Evolutionary conservation across 129 eudicot genomes (phyloP).

Genomic region (Arctium lappa): DNA sequence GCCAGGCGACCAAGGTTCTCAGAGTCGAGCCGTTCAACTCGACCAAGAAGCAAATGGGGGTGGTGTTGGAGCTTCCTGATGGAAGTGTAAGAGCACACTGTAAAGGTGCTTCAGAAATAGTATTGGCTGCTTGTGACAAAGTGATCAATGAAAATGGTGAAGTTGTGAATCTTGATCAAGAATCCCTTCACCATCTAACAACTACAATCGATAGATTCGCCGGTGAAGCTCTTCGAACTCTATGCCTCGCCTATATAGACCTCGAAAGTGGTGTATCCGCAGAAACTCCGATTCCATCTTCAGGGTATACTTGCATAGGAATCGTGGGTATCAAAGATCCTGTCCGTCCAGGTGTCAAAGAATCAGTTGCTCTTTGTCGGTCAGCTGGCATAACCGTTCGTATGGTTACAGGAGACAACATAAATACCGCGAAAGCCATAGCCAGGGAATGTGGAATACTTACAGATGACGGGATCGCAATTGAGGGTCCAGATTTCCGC

Average conservation of each 20-base stretch:
- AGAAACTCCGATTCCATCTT: slow-evolving; percentile 53
- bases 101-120: slow-evolving; percentile 94
- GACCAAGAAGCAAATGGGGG: slow-evolving; percentile 89
- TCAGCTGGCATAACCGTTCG: slow-evolving; percentile 92
- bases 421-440: slow-evolving; percentile 87
- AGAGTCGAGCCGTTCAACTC: slow-evolving; percentile 93
- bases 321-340: slow-evolving; percentile 98
- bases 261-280: slow-evolving; percentile 51
- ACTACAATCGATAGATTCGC: slow-evolving; percentile 69
- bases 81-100: slow-evolving; percentile 67
- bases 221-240: slow-evolving; percentile 77
- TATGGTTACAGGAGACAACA: slow-evolving; percentile 97
- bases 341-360: slow-evolving; percentile 86
- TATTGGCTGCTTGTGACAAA: slow-evolving; percentile 81
- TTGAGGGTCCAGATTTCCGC: slow-evolving; percentile 91
- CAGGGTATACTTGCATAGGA: slow-evolving; percentile 82
- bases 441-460: slow-evolving; percentile 98
- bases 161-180: slow-evolving; percentile 60
- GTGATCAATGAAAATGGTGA: slow-evolving; percentile 62
- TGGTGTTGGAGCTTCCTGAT: slow-evolving; percentile 67
- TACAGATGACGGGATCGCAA: slow-evolving; percentile 93
- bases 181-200: slow-evolving; percentile 34
- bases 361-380: slow-evolving; percentile 89
- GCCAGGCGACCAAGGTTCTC: slow-evolving; percentile 44
- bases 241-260: slow-evolving; percentile 84